Conservation (phyloP, 768 basidiomycete genomes). For the Trametes cinnabarina region DNA sequence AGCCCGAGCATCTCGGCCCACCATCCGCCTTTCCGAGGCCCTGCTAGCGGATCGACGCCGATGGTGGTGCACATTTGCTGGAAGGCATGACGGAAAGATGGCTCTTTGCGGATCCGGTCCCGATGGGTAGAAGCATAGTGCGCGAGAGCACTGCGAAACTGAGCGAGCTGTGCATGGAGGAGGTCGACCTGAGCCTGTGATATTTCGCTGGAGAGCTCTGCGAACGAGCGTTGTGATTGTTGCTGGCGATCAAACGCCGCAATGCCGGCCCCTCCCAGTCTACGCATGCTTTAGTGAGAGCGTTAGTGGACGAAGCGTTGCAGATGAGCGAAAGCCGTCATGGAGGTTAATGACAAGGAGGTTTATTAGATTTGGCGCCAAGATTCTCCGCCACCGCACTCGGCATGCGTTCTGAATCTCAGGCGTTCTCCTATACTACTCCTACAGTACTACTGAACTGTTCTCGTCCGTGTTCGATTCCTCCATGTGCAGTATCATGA, state of each 20-base stretch:
- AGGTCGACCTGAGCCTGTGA: constrained; percentile 73
- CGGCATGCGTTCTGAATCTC: too few relatives aligned
- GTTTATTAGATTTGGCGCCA: too few relatives aligned
- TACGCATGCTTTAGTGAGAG: constrained; percentile 47
- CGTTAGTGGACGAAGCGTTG: too few relatives aligned
- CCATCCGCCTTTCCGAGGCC: constrained; percentile 82
- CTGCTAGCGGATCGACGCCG: constrained; percentile 91
- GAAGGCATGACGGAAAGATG: constrained; percentile 87
- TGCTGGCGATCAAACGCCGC: constrained; percentile 90
- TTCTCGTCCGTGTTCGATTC: too few relatives aligned
- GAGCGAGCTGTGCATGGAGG: constrained; percentile 76
- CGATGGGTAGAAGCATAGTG: constrained; percentile 84
- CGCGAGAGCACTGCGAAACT: constrained; percentile 78
- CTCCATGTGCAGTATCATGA: too few relatives aligned
- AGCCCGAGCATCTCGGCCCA: constrained; percentile 88
- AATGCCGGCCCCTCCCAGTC: constrained; percentile 78
- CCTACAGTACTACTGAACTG: too few relatives aligned
- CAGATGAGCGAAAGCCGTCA: too few relatives aligned
- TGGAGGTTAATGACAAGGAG: too few relatives aligned
- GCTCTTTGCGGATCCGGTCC: constrained; percentile 78
- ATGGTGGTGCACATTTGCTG: constrained; percentile 95
- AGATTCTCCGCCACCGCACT: too few relatives aligned
- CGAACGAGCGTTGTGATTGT: constrained; percentile 76
- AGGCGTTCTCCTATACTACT: too few relatives aligned
- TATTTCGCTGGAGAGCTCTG: constrained; percentile 74